Base-by-base conservation (phyloP, 495 filamentous ascomycete genomes). In the Evansstolkia leycettana region DNA sequence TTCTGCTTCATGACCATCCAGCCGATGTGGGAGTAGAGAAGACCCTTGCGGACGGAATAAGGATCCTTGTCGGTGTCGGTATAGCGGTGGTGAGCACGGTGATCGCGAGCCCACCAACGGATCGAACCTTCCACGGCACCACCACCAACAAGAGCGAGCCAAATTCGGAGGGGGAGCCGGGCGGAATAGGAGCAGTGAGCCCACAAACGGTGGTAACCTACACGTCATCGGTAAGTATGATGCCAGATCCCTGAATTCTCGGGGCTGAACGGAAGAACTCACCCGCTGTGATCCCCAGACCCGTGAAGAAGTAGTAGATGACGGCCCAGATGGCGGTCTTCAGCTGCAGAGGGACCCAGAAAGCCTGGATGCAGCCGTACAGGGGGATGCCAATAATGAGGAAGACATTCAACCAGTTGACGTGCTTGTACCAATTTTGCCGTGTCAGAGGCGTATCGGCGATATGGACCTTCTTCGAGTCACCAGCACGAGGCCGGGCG, bases 41-140 rank as follows among this genome's bases (percentile, higher is more conserved):
- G 74, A 42, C 90, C 90, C 77, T 99, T 99, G 64, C 90, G 84
- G 44, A 99, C 92, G 34, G 84, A 92, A 72, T 96, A 99, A 16
- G 92, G 92, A 52, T 99, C 92, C 68, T 99, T 96, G 35, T 94
- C 83, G 50, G 92, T 99, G 50, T 96, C 92, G 70, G 92, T 98
- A 57, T 94, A 96, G 46, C 92, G 81, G 70, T 99, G 92, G 64
- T 99, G 92, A 48, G 92, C 85, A 40, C 92, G 82, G 70, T 98
- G 92, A 55, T 85, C 86, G 43, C 85, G 78, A 41, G 85, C 79
- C 92, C 92, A 99, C 92, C 92, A 99, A 47, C 92, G 71, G 51
- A 94, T 83, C 33, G 85, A 93, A 39, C 92, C 92, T 52, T 99
- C 83, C 35, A 96, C 92, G 35, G 89, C 89, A 62, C 90, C 92